Percentiles rank a stretch among this genome's conserved stretches.
phyloP scores from a whole-genome alignment of 2,329 filamentous ascomycete genomes.

The Colletotrichum sp. region DNA sequence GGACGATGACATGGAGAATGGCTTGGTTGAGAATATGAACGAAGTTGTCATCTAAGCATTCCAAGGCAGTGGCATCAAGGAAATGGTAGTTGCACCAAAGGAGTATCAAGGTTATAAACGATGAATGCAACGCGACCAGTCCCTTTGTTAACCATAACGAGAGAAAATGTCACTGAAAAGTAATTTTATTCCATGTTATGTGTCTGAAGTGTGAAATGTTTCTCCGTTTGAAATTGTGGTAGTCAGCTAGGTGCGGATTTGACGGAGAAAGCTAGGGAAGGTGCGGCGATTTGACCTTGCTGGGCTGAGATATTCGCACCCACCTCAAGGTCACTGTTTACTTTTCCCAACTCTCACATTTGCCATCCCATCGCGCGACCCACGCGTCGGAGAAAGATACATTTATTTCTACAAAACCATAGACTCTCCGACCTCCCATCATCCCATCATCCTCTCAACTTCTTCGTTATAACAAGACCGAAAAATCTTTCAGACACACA shows the following conservation, averaged over 20 bases:
- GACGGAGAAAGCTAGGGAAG: not conserved
- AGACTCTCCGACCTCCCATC: not conserved
- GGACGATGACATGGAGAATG: not conserved
- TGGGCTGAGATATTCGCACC: not conserved
- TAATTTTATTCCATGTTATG: not conserved
- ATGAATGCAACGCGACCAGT: too few relatives aligned
- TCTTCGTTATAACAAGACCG: accelerated
- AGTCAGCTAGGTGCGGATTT: not conserved
- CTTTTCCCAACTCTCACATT: not conserved
- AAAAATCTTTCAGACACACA: accelerated
- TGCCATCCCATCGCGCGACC: not conserved
- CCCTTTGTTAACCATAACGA: not conserved
- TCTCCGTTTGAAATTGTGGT: not conserved
- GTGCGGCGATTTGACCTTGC: not conserved
- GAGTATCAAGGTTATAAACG: too few relatives aligned
- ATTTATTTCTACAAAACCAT: not conserved
- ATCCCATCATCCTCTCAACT: not conserved
- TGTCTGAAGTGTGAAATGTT: not conserved
- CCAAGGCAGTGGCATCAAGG: not conserved
- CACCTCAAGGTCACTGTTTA: not conserved
- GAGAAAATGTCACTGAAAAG: not conserved
- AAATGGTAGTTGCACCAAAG: too few relatives aligned
- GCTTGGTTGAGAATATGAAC: not conserved
- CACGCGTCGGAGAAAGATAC: not conserved
- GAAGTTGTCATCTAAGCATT: not conserved